Evolutionary conservation across 768 basidiomycete species (phyloP).

Genomic region (Tylopilus cervinicoccineus): DNA sequence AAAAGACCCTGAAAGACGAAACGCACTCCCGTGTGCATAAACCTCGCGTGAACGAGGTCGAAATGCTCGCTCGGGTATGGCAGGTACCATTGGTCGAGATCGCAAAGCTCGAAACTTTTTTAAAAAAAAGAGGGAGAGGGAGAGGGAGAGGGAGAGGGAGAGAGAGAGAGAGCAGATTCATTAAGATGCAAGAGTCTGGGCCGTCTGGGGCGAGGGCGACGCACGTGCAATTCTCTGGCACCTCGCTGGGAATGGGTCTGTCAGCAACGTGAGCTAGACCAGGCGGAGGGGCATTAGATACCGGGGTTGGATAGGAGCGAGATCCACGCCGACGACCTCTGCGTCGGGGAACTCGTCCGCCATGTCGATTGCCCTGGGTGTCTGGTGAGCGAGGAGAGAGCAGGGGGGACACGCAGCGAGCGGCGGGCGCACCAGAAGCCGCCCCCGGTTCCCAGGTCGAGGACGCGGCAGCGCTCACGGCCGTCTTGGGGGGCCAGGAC

Average conservation of each 20-base stretch:
- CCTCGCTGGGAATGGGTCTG: conserved; percentile 39
- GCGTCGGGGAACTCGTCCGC: conserved; percentile 67
- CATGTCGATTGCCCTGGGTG: conserved; percentile 62
- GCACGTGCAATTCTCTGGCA: conserved; percentile 73
- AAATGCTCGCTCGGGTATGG: conserved; percentile 64
- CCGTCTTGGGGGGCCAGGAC: conserved; percentile 40
- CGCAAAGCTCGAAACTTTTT: conserved; percentile 65
- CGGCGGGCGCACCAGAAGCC: conserved; percentile 49
- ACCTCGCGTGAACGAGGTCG: conserved; percentile 68
- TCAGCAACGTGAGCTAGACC: conserved; percentile 10
- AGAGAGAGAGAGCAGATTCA: conserved; percentile 1
- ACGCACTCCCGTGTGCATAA: conserved; percentile 55
- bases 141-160: no score
- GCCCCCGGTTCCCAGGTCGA: conserved; percentile 68
- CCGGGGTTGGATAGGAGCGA: conserved; percentile 72
- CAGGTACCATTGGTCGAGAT: conserved; percentile 55
- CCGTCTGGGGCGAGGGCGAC: conserved; percentile 27
- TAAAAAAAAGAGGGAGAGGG: no score
- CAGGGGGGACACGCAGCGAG: neutral
- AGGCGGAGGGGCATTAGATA: conserved; percentile 27
- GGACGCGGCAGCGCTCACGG: conserved; percentile 37
- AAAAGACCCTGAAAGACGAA: conserved; percentile 3
- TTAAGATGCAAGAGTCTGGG: conserved; percentile 1
- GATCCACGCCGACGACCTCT: conserved; percentile 66
- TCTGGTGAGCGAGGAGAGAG: neutral